Base-by-base conservation (phyloP, 306 rosid species). In the Cicer yamashitae region DNA sequence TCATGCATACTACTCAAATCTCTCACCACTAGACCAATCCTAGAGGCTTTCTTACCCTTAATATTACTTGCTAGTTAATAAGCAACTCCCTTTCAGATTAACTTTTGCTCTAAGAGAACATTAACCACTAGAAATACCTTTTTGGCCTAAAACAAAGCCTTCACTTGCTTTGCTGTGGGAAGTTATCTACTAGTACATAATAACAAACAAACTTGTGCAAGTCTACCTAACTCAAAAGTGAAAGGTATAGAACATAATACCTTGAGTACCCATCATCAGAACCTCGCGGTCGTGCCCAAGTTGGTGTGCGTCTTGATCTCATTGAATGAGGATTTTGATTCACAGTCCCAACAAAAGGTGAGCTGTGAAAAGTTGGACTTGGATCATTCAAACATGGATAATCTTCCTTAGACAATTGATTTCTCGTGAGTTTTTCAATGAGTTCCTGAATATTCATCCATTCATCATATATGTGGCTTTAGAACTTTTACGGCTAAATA, bases 251-350 rank as follows among this genome's bases (percentile, higher is more conserved):
- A 73, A 73, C 57, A 51, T 10, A 39, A 79, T 75, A 94, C 99
- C 99, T 94, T 59, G 96, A 89, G 79, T 94, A 91, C 40, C 99
- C 99, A 86, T 94, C 99, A 54, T 94, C 98, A 20, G 98, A 94
- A 77, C 82, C 82, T 56, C 93, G 93, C 3, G 96, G 93, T 51
- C 91, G 87, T 45, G 99, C 99, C 99, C 99, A 94, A 53, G 89
- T 86, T 30, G 94, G 93, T 3, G 96, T 84, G 41, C 96, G 89
- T 67, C 89, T 92, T 47, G 98, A 91, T 87, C 97, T 89, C 93
- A 91, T 89, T 71, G 99, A 92, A 81, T 90, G 91, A 40, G 92
- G 93, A 67, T 71, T 73, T 59, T 79, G 91, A 57, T 76, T 88
- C 65, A 73, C 53, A 63, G 87, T n/a, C 61, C 91, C 81, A 41